Evolutionary conservation across 805 yeast genomes (phyloP).

Genomic region (Blastobotrys peoriensis): DNA sequence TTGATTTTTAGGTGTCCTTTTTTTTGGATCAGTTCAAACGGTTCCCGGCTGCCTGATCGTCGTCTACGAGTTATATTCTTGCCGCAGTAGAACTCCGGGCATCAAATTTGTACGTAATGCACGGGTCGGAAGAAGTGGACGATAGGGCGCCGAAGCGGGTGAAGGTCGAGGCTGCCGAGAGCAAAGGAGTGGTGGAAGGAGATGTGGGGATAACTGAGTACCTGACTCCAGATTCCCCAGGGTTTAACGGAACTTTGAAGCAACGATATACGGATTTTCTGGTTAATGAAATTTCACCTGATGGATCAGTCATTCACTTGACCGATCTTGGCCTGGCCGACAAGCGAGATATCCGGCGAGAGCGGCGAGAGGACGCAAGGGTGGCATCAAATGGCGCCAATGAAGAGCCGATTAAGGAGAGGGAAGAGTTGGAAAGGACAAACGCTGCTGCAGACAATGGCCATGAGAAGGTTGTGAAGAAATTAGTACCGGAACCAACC

Average conservation of each 20-base stretch:
- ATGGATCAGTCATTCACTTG: conserved; percentile 69
- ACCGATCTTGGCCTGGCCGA: conserved; percentile 60
- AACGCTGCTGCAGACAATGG: conserved; percentile 23
- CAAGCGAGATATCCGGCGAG: conserved; percentile 18
- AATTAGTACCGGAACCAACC: conserved; percentile 7
- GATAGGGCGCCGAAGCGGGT: conserved; percentile 1
- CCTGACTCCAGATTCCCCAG: conserved; percentile 47
- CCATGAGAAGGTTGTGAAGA: conserved; percentile 11
- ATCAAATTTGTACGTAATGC: neutral
- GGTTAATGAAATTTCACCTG: conserved; percentile 75
- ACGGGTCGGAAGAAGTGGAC: neutral
- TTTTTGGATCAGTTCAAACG: neutral
- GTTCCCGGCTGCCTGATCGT: neutral
- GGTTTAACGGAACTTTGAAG: conserved; percentile 76
- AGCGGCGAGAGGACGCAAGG: conserved; percentile 16
- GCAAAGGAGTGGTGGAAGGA: conserved; percentile 50
- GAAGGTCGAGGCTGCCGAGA: neutral
- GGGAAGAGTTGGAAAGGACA: too few species aligned
- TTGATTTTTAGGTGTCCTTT: neutral
- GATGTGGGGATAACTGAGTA: conserved; percentile 87
- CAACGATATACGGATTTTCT: conserved; percentile 89
- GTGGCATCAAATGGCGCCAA: conserved; percentile 11
- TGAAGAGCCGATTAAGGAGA: too few species aligned
- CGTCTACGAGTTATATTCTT: neutral
- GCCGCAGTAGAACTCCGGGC: neutral